Evolutionary conservation across 2,329 filamentous ascomycete genomes (phyloP).

Genomic region (Botryosphaeria dothidea): DNA sequence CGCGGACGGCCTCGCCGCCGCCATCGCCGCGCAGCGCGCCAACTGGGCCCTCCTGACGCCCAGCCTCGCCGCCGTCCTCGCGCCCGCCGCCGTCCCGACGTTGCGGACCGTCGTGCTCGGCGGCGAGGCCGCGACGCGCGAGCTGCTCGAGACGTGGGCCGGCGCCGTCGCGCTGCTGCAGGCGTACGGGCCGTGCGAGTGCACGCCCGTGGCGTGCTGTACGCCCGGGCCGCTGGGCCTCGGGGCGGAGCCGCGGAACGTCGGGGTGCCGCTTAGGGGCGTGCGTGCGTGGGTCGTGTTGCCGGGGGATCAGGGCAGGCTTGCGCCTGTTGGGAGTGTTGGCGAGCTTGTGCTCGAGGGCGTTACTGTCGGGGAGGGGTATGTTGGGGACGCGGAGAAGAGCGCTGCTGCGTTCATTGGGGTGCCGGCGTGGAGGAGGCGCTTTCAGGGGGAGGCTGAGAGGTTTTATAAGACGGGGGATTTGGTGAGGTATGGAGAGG

Average conservation of each 20-base stretch:
- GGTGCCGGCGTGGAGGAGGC: neutral
- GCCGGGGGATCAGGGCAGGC: constrained; percentile 26
- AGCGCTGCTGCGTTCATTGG: constrained; percentile 34
- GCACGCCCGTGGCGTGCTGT: constrained; percentile 23
- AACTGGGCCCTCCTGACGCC: constrained; percentile 41
- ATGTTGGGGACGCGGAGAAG: constrained; percentile 35
- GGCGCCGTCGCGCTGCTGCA: neutral
- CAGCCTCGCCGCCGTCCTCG: constrained; percentile 37
- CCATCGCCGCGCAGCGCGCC: constrained; percentile 25
- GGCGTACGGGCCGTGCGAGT: neutral
- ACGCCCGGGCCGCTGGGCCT: neutral
- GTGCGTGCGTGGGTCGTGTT: constrained; percentile 30
- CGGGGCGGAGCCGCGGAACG: neutral
- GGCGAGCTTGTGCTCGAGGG: constrained; percentile 38
- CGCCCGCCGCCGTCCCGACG: constrained; percentile 38
- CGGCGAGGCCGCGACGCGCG: constrained; percentile 31
- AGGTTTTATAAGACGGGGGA: constrained; percentile 4
- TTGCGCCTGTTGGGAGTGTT: constrained; percentile 35
- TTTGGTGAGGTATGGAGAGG: constrained; percentile 30
- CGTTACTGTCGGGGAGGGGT: constrained; percentile 35
- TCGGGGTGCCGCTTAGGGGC: neutral
- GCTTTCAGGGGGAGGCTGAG: neutral
- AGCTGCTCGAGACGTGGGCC: constrained; percentile 21
- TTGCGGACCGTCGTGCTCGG: constrained; percentile 35
- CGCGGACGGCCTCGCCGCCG: constrained; percentile 40